Percentiles rank a stretch among this genome's conserved stretches.
Conservation (phyloP, 2,329 filamentous ascomycete species). For the Chaetomium globosum region DNA sequence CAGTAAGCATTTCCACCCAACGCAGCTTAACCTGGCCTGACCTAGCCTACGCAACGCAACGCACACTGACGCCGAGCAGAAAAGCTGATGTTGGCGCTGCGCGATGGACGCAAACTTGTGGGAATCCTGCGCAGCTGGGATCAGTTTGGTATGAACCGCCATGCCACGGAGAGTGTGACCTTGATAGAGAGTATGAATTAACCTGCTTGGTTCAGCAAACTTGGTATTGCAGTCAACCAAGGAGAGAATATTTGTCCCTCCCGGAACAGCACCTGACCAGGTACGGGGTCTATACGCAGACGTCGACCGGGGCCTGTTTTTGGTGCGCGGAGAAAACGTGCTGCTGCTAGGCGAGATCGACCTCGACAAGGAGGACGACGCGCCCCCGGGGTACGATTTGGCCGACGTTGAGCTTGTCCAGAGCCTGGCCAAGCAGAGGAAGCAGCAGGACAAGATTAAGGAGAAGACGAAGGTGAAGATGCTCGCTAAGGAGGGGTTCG, state of each 20-base stretch:
- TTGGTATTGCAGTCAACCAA: conserved; percentile 90
- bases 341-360: conserved; percentile 93
- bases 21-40: not conserved
- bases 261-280: conserved; percentile 48
- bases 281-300: conserved; percentile 73
- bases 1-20: conserved; percentile 63
- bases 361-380: conserved; percentile 90
- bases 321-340: conserved; percentile 97
- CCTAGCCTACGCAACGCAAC: no score
- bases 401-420: conserved; percentile 57
- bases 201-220: conserved; percentile 67
- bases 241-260: conserved; percentile 77
- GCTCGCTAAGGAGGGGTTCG: conserved; percentile 78
- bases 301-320: conserved; percentile 80
- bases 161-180: conserved; percentile 11
- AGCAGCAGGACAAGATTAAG: conserved; percentile 66
- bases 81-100: conserved; percentile 88
- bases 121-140: conserved; percentile 95
- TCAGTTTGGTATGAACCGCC: conserved; percentile 75
- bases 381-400: conserved; percentile 68
- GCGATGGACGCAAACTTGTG: conserved; percentile 91
- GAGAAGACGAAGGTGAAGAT: conserved; percentile 75
- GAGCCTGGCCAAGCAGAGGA: conserved; percentile 71
- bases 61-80: conserved; percentile 58
- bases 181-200: conserved; percentile 32